Evolutionary conservation across 2,329 filamentous ascomycete species (phyloP), one percentile per base, ranked within the genome.

Genomic region (Byssochlamys sp.): DNA sequence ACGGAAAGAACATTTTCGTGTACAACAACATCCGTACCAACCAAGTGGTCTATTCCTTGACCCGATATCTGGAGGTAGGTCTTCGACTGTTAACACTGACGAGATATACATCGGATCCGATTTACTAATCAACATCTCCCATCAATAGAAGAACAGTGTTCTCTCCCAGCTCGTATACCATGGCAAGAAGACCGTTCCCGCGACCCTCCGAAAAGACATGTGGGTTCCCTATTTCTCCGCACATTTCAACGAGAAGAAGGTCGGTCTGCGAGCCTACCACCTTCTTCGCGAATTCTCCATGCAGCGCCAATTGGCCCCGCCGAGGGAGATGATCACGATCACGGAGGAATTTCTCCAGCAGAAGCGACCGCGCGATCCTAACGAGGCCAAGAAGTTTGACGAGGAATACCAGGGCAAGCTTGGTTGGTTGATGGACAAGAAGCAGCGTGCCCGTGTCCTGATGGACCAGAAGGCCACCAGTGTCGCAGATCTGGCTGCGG

Each of bases 391-490:
- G 59, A 63, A 74, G 56, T 72, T 74, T 65, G 68, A 77, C 58
- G 63, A 75, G 58, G 69, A 75, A 58, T 69, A 68, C 64, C 62
- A 64, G 58, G 65, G 72, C 62, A 74, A 77, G 63, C 69, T 77
- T 58, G 73, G 75, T 27, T 67, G 72, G 58, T 61, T 78, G 49
- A 71, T 78, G 64, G 66, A 76, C 61, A 78, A 81, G 69, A 77
- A 77, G 60, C 67, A 78, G 59, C 74, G 79, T 25, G 78, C 78
- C n/a, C 75, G 74, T 57, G 73, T 74, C 51, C 73, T 86, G 51
- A 85, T 85, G 82, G 75, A 86, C 65, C 84, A 86, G 67, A 84
- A 82, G 67, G 82, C 81, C n/a, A 85, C 83, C 57, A 78, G 76
- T 50, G 77, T 84, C 24, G 84, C 83, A 4, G 84, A 86, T 65